Base-by-base conservation (phyloP, 1,284 basidiomycete genomes). In the Ganoderma lingzhi region DNA sequence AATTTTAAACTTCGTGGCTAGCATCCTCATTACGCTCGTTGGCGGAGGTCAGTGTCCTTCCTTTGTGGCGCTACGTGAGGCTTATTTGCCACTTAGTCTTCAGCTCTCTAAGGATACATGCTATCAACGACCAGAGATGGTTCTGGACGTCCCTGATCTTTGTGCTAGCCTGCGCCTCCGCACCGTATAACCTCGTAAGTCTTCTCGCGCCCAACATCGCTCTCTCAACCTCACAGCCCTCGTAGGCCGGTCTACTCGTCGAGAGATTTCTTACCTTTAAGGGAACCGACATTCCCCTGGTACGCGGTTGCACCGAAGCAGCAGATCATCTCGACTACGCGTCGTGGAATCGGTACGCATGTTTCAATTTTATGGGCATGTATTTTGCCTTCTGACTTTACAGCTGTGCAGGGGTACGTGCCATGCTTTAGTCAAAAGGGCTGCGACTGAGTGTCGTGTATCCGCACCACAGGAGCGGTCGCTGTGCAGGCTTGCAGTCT, bases 111-210 rank as follows among this genome's bases (percentile, higher is more conserved):
- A 66, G 72, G 9, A 65, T 71, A n/a, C 70, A 73, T 19, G 53
- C 60, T 8, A 73, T 71, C 53, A 71, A 71, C 39, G n/a, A 10
- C 17, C 53, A 14, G 14, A 65, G 63, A 51, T 81, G 62, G 62
- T 55, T 63, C 23, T 69, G 67, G 68, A 71, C 72, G 6, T 45
- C 41, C 5, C 3, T 73, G 0, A 37, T 71, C 2, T 9, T 69
- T 6, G 19, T 69, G 2, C 45, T 69, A 6, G 63, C 67, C 3
- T 32, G 39, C 44, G 17, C 59, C 19, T 17, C 58, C 1, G 41
- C 69, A 14, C 67, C 67, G 1, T 19, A 51, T 6, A 67, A 66
- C 41, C 35, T 72, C 19, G 68, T 69, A 45, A 44, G 35, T 8
- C 10, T 10, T 14, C 41, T 1, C 10, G 12, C 19, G 32, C 17